These are phyloP conservation scores for Sphaerobolus stellatus DNA, from an alignment of 1,284 basidiomycete genomes.

Conservation along the genomic window DNA sequence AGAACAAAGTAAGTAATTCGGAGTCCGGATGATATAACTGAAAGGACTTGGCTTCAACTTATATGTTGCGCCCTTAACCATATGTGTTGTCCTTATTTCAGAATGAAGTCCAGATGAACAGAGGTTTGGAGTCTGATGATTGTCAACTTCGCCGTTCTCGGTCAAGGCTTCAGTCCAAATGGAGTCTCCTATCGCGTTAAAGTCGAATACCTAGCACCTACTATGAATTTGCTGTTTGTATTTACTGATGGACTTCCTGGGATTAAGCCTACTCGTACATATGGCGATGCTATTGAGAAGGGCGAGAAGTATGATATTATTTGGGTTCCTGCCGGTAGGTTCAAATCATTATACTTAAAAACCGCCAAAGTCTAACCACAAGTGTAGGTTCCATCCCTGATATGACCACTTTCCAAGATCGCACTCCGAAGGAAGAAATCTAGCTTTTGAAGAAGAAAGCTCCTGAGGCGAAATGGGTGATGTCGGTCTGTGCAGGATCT, in stretches of 20 bases:
- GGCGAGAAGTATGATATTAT: constrained; percentile 11
- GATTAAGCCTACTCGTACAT: neutral
- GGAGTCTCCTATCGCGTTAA: neutral
- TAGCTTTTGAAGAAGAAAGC: constrained; percentile 8
- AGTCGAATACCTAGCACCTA: neutral
- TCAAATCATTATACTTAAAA: neutral
- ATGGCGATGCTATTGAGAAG: neutral
- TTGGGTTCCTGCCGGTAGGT: constrained; percentile 12
- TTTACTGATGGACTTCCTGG: too few species aligned
- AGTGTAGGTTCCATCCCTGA: neutral
- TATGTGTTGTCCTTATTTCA: too few species aligned
- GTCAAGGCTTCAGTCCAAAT: too few species aligned
- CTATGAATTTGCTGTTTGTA: neutral
- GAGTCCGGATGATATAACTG: too few species aligned
- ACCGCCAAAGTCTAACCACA: neutral
- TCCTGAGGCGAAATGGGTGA: constrained; percentile 11
- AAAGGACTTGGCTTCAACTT: too few species aligned
- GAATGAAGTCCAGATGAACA: too few species aligned
- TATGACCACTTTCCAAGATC: too few species aligned
- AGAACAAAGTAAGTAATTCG: too few species aligned
- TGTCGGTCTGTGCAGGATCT: constrained; percentile 14
- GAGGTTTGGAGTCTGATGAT: too few species aligned
- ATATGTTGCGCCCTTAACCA: too few species aligned
- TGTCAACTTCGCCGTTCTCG: too few species aligned
- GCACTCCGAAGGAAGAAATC: neutral